Percentiles rank a stretch among this genome's conserved stretches.
These are phyloP conservation scores for Aspergillus leporis DNA, from an alignment of 495 filamentous ascomycete genomes.

Conservation along the genomic window DNA sequence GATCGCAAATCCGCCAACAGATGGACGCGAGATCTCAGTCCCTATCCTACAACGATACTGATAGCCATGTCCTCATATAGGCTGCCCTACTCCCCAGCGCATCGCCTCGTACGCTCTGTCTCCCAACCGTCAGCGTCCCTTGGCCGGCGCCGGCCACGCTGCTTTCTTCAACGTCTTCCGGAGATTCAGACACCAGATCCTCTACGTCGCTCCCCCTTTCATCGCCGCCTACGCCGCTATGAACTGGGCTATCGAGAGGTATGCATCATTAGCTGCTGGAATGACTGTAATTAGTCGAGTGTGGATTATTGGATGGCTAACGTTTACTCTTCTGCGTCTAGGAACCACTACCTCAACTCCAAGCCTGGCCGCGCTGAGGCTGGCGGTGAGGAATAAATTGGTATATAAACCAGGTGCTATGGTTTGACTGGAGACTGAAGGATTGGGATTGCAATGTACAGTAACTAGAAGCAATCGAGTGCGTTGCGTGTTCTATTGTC, in stretches of 20 bases:
- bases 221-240: conserved; percentile 72
- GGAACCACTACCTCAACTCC: conserved; percentile 91
- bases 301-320: conserved; percentile 1
- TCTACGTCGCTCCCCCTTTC: conserved; percentile 82
- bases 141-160: conserved; percentile 60
- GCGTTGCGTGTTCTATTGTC: conserved; percentile 34
- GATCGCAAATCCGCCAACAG: neutral
- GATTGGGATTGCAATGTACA: conserved; percentile 42
- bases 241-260: conserved; percentile 87
- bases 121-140: conserved; percentile 64
- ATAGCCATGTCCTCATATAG: conserved; percentile 17
- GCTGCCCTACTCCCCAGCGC: conserved; percentile 59
- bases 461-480: conserved; percentile 52
- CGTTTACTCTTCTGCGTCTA: conserved; percentile 29
- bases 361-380: conserved; percentile 70
- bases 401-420: neutral
- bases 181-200: conserved; percentile 62
- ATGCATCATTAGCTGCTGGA: conserved; percentile 26
- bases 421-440: neutral
- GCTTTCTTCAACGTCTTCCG: conserved; percentile 67
- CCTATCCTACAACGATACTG: neutral
- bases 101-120: conserved; percentile 63
- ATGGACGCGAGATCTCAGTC: neutral
- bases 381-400: conserved; percentile 41
- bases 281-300: conserved; percentile 4